Evolutionary conservation across 768 basidiomycete species (phyloP), one percentile per base, ranked within the genome.

Genomic region (Rhizopogon vesiculosus): DNA sequence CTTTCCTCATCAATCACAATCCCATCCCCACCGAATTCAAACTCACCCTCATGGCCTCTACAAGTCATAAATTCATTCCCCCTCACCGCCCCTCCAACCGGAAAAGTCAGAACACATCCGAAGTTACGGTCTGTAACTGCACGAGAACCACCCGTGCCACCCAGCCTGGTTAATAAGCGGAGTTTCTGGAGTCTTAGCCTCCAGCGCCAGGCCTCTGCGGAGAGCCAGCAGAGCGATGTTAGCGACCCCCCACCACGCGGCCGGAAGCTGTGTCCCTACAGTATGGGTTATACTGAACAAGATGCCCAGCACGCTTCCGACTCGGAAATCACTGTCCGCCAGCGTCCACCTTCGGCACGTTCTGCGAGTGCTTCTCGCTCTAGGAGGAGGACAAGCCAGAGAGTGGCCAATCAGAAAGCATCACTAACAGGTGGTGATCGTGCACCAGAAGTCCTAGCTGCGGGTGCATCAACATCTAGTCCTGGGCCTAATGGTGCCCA

Each of bases 131-230:
- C 61, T 1, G 60, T 66, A 25, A 63, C 9, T 54, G 60, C 56
- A 0, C 69, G 68, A 16, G 69, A 71, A 16, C 68, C 68, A 0
- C 68, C 69, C 31, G 68, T 69, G 1, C 69, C 69, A 1, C 69
- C 69, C 16, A 66, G 66, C 1, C 64, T 69, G 35, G 69, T 62
- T n/a, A 64, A 71, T 42, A 51, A 66, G 16, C 60, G 59, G 7
- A 63, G 64, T n/a, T 63, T 57, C 53, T 54, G 70, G 55, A 60
- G 44, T 22, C 22, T 60, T 7, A 57, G 61, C 22, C 38, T 66
- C 2, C 61, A 64, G 16, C 60, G 61, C n/a, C 65, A 67, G 41
- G 62, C 59, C 12, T 63, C 68, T 25, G 68, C 64, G 42, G 68
- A 69, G 31, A 67, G 68, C 51, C 69, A 69, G 45, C 62, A 50